A percentile compares a stretch with the other conserved stretches of the same genome.
Evolutionary conservation across 306 rosid genomes (phyloP).

Genomic region (Quercus agrifolia): DNA sequence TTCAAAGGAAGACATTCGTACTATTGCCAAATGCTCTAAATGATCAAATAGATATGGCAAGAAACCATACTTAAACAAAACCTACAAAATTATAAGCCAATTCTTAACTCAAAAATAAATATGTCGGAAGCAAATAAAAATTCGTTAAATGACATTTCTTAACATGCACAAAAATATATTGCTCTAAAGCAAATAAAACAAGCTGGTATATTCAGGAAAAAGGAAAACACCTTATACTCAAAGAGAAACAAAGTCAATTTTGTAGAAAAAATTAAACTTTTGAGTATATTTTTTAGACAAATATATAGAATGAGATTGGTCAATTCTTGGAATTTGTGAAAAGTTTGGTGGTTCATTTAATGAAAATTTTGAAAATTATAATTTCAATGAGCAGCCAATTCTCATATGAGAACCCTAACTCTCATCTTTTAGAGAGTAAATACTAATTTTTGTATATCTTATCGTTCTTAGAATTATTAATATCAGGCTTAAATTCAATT

Average conservation of each 20-base stretch:
- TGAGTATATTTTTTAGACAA: background rate
- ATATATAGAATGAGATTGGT: background rate
- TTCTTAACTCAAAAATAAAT: background rate
- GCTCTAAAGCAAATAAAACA: no score
- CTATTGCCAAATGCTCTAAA: background rate
- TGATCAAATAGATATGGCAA: background rate
- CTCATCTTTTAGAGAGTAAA: no score
- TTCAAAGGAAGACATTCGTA: background rate
- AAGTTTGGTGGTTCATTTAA: background rate
- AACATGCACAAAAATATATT: background rate
- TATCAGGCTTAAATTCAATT: no score
- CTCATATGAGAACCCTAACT: no score
- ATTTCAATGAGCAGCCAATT: no score
- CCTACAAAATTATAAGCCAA: background rate
- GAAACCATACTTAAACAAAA: background rate
- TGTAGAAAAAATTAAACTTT: background rate
- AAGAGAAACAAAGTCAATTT: no score
- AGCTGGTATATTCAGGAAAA: no score
- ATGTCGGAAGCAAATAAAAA: background rate
- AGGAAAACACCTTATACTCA: no score
- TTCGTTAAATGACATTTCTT: background rate
- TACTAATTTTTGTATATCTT: no score
- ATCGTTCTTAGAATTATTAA: no score
- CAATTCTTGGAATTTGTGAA: background rate
- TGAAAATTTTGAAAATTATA: no score